Percentiles rank a stretch among this genome's conserved stretches.
Evolutionary conservation across 192 early-diverging fungal genomes (phyloP).

Genomic region (Umbelopsis sp.): DNA sequence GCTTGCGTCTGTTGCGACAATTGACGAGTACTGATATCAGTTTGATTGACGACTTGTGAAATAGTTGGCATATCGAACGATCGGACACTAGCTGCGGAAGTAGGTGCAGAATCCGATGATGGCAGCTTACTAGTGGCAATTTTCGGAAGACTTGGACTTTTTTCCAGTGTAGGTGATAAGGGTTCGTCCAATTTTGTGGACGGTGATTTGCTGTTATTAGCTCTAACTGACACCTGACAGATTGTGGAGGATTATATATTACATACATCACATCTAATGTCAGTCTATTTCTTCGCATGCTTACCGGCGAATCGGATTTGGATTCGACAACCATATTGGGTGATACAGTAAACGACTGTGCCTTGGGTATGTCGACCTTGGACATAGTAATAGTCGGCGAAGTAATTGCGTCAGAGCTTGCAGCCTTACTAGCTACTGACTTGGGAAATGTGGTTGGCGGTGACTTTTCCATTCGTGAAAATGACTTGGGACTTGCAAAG

Average conservation of each 20-base stretch:
- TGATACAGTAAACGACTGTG: neutral
- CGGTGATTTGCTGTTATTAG: neutral
- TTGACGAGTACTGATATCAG: neutral
- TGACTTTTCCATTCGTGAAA: too few relatives aligned
- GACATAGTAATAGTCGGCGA: neutral
- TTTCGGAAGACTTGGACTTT: neutral
- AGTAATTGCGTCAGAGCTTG: neutral
- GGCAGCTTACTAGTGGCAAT: neutral
- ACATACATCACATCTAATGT: too few relatives aligned
- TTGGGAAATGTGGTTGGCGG: too few relatives aligned
- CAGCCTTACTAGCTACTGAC: neutral
- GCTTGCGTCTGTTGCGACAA: neutral
- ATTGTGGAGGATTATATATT: too few relatives aligned
- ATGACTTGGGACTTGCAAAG: neutral
- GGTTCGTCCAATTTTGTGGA: neutral
- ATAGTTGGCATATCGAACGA: neutral
- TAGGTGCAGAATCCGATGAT: constrained; percentile 3
- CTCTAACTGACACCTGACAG: too few relatives aligned
- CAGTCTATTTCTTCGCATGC: too few relatives aligned
- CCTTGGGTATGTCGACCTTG: neutral
- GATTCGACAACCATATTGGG: neutral
- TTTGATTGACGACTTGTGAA: neutral
- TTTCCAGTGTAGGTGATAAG: neutral
- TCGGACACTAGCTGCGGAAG: neutral
- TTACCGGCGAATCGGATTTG: neutral